Conservation (phyloP, 768 basidiomycete species). For the Trametes cinnabarina region DNA sequence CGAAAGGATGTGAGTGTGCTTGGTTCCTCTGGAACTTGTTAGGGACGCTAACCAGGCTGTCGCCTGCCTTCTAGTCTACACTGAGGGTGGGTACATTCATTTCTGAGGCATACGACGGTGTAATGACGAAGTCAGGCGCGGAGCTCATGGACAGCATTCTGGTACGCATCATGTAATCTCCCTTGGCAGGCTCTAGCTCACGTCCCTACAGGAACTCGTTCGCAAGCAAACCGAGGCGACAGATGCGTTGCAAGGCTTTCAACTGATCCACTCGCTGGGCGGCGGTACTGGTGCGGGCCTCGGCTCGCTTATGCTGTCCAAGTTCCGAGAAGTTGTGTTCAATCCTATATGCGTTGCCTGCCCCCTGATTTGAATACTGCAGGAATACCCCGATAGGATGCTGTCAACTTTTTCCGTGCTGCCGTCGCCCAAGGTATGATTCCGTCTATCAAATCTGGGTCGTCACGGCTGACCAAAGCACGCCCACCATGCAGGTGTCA, state of each 20-base stretch:
- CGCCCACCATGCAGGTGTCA: constrained; percentile 31
- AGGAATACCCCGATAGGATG: constrained; percentile 57
- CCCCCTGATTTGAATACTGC: constrained; percentile 34
- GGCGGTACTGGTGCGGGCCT: constrained; percentile 90
- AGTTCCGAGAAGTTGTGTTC: constrained; percentile 68
- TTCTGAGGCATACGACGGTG: background rate
- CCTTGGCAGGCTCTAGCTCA: background rate
- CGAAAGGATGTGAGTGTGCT: constrained; percentile 81
- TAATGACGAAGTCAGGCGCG: constrained; percentile 53
- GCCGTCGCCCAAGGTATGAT: constrained; percentile 53
- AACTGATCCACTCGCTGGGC: constrained; percentile 85
- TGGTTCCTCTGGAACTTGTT: background rate
- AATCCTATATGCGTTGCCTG: constrained; percentile 7
- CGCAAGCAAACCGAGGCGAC: constrained; percentile 78
- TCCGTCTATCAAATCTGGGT: background rate
- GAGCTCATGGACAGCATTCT: constrained; percentile 87
- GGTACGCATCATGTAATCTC: constrained; percentile 33
- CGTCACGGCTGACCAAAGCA: background rate
- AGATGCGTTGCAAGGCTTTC: constrained; percentile 89
- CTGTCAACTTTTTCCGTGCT: constrained; percentile 53
- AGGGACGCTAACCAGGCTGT: constrained; percentile 16
- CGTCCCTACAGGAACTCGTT: constrained; percentile 55
- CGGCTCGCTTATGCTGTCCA: constrained; percentile 76
- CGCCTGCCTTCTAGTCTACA: constrained; percentile 58
- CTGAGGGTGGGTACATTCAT: constrained; percentile 60